Conservation (phyloP, 495 filamentous ascomycete species). For the Aspergillus cavernicola region DNA sequence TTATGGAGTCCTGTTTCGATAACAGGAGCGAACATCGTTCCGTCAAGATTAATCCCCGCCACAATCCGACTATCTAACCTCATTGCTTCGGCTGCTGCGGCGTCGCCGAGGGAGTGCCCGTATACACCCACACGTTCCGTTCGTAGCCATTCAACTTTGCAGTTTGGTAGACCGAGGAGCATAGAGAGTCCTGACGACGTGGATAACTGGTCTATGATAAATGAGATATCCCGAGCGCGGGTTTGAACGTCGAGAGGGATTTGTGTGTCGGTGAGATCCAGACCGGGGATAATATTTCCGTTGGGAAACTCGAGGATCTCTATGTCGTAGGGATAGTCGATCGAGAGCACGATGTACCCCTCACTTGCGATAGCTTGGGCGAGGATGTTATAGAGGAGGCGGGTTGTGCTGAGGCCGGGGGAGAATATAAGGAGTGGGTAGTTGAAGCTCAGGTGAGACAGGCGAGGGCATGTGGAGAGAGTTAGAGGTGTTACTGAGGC, state of each 20-base stretch:
- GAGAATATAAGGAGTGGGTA: constrained; percentile 36
- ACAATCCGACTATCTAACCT: constrained; percentile 34
- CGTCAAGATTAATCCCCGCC: constrained; percentile 49
- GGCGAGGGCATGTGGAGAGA: not conserved
- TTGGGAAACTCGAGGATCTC: constrained; percentile 48
- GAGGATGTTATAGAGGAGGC: constrained; percentile 38
- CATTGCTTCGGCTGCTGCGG: constrained; percentile 40
- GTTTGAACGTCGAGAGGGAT: constrained; percentile 11
- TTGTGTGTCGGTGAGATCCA: constrained; percentile 12
- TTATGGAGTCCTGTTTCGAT: constrained; percentile 18
- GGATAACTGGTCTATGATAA: constrained; percentile 28
- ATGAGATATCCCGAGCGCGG: constrained; percentile 32
- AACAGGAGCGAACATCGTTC: constrained; percentile 31
- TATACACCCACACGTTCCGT: constrained; percentile 8
- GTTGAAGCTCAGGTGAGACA: not conserved
- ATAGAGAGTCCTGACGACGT: not conserved
- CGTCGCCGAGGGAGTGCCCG: constrained; percentile 56
- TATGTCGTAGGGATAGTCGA: constrained; percentile 51
- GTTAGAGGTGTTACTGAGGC: not conserved
- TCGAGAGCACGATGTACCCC: constrained; percentile 43
- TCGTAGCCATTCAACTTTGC: not conserved
- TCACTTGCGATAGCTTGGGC: constrained; percentile 42
- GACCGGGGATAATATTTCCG: not conserved
- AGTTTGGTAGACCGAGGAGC: not conserved
- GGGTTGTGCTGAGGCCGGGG: constrained; percentile 27